Base-by-base conservation (phyloP, 1,284 basidiomycete genomes). In the Pisolithus thermaeus region DNA sequence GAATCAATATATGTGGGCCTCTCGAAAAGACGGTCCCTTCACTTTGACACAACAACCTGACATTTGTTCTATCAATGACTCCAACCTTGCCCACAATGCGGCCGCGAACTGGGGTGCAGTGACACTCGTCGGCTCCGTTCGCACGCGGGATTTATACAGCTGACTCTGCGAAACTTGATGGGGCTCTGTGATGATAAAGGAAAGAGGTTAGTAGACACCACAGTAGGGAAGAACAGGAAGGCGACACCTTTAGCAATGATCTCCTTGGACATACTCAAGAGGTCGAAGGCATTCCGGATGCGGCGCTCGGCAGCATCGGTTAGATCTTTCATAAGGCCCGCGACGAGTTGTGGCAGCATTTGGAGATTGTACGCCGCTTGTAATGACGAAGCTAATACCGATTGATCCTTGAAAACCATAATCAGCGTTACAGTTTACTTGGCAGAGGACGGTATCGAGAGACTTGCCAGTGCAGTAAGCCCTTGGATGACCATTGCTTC, bases 281-380 rank as follows among this genome's bases (percentile, higher is more conserved):
- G 72, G 65, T 97, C 95, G 64, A 98, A 97, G 0, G 92, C 84
- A 38, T 76, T 79, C 18, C 79, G 80, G 49, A 96, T 92, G 5
- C 92, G 80, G 32, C 82, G 78, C 51, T 91, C 87, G 2, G 97
- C 87, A 0, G 90, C 86, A 51, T 92, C 85, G 23, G 87, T 91
- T 11, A 97, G 73, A 63, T 97, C 92, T 4, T 73, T 71, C 14
- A 97, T 73, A 0, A 97, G 79, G 52, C 84, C 83, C 53, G 87
- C 81, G 1, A 97, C 90, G 3, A 97, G 79, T 20, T 83, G 77
- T 0, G 94, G 90, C 3, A 98, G 75, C 7, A 92, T 82, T 23
- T 87, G 79, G 7, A 99, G 80, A 65, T 97, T 97, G 70, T 92
- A 90, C 2, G 95, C 93, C 0, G 93, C 97, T 74, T 98, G 96